Conservation (phyloP, 2,329 filamentous ascomycete genomes). For the Cytospora piceicola region DNA sequence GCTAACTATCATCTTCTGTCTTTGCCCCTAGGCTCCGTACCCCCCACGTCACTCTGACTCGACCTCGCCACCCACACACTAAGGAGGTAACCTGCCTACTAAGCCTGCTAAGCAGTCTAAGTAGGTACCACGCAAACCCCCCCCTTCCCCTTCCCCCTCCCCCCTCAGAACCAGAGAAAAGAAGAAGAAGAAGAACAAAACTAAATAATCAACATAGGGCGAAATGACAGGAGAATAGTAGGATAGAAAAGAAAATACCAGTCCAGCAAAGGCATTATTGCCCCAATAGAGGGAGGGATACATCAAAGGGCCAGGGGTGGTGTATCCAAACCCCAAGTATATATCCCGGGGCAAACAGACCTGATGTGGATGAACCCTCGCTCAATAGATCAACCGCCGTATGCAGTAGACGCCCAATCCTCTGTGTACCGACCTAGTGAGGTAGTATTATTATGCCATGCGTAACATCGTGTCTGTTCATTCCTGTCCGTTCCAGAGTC, state of each 20-base stretch:
- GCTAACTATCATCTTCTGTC: too few relatives aligned
- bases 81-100: neutral
- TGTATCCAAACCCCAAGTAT: neutral
- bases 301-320: neutral
- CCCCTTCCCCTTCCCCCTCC: neutral
- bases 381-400: neutral
- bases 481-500: neutral
- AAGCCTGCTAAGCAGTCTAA: too few relatives aligned
- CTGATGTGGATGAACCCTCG: neutral
- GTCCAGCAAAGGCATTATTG: neutral
- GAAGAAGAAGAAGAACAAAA: neutral
- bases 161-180: neutral
- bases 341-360: neutral
- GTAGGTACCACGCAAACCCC: neutral
- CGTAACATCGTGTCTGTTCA: neutral
- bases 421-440: neutral
- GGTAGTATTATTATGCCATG: too few relatives aligned
- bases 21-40: too few relatives aligned
- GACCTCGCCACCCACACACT: neutral
- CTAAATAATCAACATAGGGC: neutral
- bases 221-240: neutral
- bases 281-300: neutral
- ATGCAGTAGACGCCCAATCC: neutral
- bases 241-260: neutral
- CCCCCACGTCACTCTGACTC: slow-evolving; percentile 3